Evolutionary conservation across 441 rosid species (phyloP), one percentile per base, ranked within the genome.

Genomic region (Populus trichocarpa): DNA sequence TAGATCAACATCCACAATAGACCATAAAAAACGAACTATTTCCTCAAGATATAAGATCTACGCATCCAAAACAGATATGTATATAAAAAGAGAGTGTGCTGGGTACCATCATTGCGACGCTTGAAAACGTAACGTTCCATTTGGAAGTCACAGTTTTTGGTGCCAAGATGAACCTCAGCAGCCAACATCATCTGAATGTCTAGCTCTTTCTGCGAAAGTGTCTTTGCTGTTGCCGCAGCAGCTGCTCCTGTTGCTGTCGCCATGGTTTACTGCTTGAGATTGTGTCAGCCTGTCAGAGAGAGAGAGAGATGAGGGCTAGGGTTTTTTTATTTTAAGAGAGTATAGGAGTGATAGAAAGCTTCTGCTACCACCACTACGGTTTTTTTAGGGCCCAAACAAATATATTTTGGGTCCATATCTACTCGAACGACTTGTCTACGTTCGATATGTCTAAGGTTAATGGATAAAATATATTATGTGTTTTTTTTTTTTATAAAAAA

Each of bases 51-150:
- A 61, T 9, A 61, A 61, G 66, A 61, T 61, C 66, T 3, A 61
- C 28, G 23, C 66, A 11, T 61, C 65, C 25, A 61, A 61, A 61
- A 61, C 6, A 22, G 26, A 61, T 6, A 9, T 1, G 8, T n/a
- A 20, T 26, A 3, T 2, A 20, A 10, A 65, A 66, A 10, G 57
- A 26, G 33, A 16, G 4, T 32, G 20, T 33, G 20, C 3, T 63
- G 28, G 9, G 38, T 85, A 92, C 99, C 99, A 18, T 95, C 98
- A 76, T 89, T 92, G 78, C 98, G 93, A 73, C 97, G 89, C 87
- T 95, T 92, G 91, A 95, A 93, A 36, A 90, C 97, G 80, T 95
- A 95, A 8, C 99, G 94, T 73, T 95, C 97, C 99, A 95, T 95
- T 84, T 93, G 99, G 86, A 82, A 95, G 38, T 95, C 89, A 70